Base-by-base conservation (phyloP, 1,284 basidiomycete species). In the Ustilago hordei region DNA sequence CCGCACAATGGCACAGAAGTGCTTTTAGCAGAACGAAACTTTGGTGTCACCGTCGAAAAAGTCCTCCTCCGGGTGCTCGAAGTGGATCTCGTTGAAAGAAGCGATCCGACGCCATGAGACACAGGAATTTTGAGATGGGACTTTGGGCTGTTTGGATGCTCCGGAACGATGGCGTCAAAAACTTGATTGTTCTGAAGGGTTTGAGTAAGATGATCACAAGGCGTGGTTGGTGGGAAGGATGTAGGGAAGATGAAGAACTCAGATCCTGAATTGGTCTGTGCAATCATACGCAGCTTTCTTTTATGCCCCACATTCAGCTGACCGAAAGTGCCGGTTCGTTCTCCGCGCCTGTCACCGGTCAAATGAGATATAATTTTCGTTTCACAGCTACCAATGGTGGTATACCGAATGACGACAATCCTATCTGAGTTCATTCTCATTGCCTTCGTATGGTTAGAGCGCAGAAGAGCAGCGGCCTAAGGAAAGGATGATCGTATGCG, bases 31-130 rank as follows among this genome's bases (percentile, higher is more conserved):
- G 23, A 39, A 11, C 15, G 38, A 39, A 17, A 39, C 38, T 28
- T 28, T 2, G 23, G 23, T 28, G 23, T 7, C 43, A 19, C n/a
- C 7, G 1, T n/a, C 15, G n/a, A 45, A 11, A 45, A n/a, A 7
- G 55, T 6, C 39, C 43, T 56, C 4, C 11, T 84, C 39, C 23
- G 23, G 23, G 23, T 28, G 23, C 23, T 88, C 86, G 60, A 83
- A 80, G 7, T 76, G 84, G 38, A 88, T 84, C 74, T 85, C 81
- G 78, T 87, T 88, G 81, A 88, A 28, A 28, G 85, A 34, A 88
- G 78, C 13, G 86, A 87, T 0, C 88, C 88, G 2, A 88, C 85
- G 5, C 87, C 87, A 54, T 86, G 82, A 19, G 84, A 85, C 11
- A 88, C 79, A 17, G 66, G 72, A 9, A 88, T 87, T 15, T 84